phyloP scores from a whole-genome alignment of 106 monocot species.

The Iris macrosiphon region DNA sequence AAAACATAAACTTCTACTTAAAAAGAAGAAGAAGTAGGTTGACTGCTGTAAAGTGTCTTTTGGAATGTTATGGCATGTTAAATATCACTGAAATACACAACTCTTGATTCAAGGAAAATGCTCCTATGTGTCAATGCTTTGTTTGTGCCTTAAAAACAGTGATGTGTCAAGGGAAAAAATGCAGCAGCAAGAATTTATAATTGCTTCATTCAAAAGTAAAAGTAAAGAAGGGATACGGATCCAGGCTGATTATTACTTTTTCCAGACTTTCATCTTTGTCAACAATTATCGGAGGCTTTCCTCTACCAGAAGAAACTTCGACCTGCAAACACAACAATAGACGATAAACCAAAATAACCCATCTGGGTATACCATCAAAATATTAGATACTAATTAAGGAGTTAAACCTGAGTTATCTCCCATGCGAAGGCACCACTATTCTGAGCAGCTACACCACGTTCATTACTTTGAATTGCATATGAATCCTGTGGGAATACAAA shows the following conservation, averaged over 20 bases:
- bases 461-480: conserved; percentile 72
- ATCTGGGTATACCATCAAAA: background rate
- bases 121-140: too few species aligned
- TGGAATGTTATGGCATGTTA: too few species aligned
- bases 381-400: too few species aligned
- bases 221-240: background rate
- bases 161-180: background rate
- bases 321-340: conserved; percentile 27
- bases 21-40: too few species aligned
- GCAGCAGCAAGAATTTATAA: background rate
- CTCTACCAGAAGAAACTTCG: conserved; percentile 60
- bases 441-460: conserved; percentile 57
- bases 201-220: background rate
- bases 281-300: conserved; percentile 42
- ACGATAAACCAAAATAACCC: background rate
- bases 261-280: conserved; percentile 71
- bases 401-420: conserved; percentile 79
- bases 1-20: too few species aligned
- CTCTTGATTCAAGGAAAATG: too few species aligned
- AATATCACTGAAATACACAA: too few species aligned
- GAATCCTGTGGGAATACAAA: conserved; percentile 45
- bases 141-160: background rate
- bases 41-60: too few species aligned
- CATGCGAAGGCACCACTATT: conserved; percentile 63
- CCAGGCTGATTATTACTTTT: conserved; percentile 32